Evolutionary conservation across 2,329 filamentous ascomycete genomes (phyloP), one percentile per base, ranked within the genome.

Genomic region (Ophiostoma ips): DNA sequence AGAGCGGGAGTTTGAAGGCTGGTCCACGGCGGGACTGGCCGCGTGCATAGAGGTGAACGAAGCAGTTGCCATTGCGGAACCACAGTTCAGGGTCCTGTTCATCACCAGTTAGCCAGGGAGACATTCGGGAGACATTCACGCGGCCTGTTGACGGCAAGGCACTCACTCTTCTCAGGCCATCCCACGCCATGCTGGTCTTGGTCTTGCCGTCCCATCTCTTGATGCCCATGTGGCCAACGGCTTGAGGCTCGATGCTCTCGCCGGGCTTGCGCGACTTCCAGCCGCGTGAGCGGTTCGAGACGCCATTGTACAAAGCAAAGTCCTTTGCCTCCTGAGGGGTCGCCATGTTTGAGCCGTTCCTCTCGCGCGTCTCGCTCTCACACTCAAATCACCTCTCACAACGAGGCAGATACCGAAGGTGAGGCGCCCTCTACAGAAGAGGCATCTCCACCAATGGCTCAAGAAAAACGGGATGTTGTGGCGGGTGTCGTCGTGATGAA

Each of bases 11-110:
- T 53, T 72, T 77, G 60, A 89, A 83, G 1, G 84, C 78, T 1
- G 84, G 79, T 0, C 80, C 80, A 56, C 77, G 69, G 51, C 71
- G 72, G 3, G 81, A 84, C 50, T 78, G 75, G 36, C 80, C 81
- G 55, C 72, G 71, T n/a, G 66, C 74, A 58, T 85, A 81, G 0
- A 89, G 68, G 62, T 88, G 73, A 1, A 89, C 71, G 15, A 79
- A 69, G 58, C 84, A 88, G 59, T 87, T 78, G 13, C 81, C 84
- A 55, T 79, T 66, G 11, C 72, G 68, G 53, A 73, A 71, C 81
- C 81, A 89, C 3, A 90, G 68, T 56, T 87, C 84, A 2, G 75
- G 69, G 57, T 89, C 84, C 84, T 88, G 52, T n/a, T n/a, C n/a
- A n/a, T n/a, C n/a, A n/a, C n/a, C n/a, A n/a, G n/a, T n/a, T n/a